Evolutionary conservation across 1,139 yeast species (phyloP).

Genomic region (Candida freyschussii): DNA sequence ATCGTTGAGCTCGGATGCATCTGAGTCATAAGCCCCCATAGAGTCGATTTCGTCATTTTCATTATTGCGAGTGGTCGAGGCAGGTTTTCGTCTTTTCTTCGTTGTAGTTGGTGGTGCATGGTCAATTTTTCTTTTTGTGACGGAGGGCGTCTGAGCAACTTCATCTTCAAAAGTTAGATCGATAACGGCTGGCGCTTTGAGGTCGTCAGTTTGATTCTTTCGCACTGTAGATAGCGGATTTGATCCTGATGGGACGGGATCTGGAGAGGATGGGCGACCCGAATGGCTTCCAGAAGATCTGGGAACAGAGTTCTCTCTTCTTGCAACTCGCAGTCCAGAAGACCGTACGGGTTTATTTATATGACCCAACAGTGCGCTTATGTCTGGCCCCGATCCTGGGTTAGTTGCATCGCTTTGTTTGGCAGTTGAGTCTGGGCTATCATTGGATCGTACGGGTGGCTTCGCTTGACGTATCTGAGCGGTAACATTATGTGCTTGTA

Average conservation of each 20-base stretch:
- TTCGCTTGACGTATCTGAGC: slow-evolving; percentile 6
- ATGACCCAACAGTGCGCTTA: slow-evolving; percentile 15
- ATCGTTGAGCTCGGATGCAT: slow-evolving; percentile 10
- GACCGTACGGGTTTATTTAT: slow-evolving; percentile 16
- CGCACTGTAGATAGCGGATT: not conserved
- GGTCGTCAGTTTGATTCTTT: not conserved
- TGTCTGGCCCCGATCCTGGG: slow-evolving; percentile 5
- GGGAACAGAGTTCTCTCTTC: slow-evolving; percentile 15
- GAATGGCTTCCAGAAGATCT: slow-evolving; percentile 10
- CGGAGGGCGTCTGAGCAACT: slow-evolving; percentile 1
- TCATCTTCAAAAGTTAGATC: slow-evolving; percentile 26
- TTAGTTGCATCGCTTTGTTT: too few relatives aligned
- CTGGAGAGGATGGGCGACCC: slow-evolving; percentile 16
- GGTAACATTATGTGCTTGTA: too few relatives aligned
- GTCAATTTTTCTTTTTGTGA: slow-evolving; percentile 1
- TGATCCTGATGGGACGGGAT: slow-evolving; percentile 8
- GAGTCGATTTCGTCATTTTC: slow-evolving; percentile 6
- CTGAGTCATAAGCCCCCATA: slow-evolving; percentile 14
- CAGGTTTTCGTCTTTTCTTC: slow-evolving; percentile 6
- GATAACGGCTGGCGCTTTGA: slow-evolving; percentile 19
- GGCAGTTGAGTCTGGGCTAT: slow-evolving; percentile 1
- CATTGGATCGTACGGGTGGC: slow-evolving; percentile 3
- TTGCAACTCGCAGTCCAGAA: slow-evolving; percentile 19
- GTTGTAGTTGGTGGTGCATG: slow-evolving; percentile 5
- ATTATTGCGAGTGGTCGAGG: slow-evolving; percentile 4